Evolutionary conservation across 148 eudicot genomes (phyloP).

Genomic region (Beta vulgaris): DNA sequence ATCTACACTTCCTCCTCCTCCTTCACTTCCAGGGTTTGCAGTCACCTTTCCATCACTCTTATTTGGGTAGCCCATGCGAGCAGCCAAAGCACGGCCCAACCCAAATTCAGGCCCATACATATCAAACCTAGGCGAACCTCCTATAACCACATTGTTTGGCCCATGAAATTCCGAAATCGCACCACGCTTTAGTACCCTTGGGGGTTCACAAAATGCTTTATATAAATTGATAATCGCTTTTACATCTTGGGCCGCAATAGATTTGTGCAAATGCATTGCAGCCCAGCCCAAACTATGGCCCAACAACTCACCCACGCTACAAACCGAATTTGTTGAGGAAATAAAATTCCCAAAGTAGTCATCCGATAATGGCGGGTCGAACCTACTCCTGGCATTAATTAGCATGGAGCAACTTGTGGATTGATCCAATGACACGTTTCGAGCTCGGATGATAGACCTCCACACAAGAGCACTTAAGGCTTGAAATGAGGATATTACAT

Average conservation of each 20-base stretch:
- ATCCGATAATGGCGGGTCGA: constrained; percentile 48
- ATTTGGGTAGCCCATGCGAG: constrained; percentile 56
- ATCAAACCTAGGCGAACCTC: constrained; percentile 68
- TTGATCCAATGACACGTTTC: constrained; percentile 36
- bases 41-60: constrained; percentile 78
- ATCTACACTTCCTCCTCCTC: constrained; percentile 58
- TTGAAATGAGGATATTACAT: constrained; percentile 62
- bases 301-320: constrained; percentile 43
- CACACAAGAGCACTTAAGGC: constrained; percentile 69
- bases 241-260: constrained; percentile 45
- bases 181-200: constrained; percentile 10
- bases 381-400: constrained; percentile 51
- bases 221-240: not conserved
- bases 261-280: constrained; percentile 33
- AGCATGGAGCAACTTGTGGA: constrained; percentile 63
- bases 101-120: constrained; percentile 84
- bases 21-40: constrained; percentile 66
- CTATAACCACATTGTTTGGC: constrained; percentile 53
- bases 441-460: constrained; percentile 56
- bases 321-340: constrained; percentile 18
- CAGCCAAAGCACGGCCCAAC: constrained; percentile 58
- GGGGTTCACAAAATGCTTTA: not conserved
- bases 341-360: constrained; percentile 64
- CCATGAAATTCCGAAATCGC: constrained; percentile 27
- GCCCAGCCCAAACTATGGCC: constrained; percentile 45